A percentile compares a stretch with the other conserved stretches of the same genome.
phyloP scores from a whole-genome alignment of 495 filamentous ascomycete species.

The Letharia columbiana region DNA sequence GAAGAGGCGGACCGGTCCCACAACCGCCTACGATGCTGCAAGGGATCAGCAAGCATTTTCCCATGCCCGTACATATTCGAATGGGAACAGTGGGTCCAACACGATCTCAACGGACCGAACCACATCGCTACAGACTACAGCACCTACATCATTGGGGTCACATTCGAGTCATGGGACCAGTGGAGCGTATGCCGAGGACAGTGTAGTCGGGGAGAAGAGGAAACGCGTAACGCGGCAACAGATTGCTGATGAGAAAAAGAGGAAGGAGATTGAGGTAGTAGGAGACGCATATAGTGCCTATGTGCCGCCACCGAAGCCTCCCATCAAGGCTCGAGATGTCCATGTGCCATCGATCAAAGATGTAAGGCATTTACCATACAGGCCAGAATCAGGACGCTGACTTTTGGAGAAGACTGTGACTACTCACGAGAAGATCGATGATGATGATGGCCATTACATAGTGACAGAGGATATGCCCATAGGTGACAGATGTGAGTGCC shows the following conservation, averaged over 20 bases:
- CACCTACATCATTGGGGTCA: conserved; percentile 80
- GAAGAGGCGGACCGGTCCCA: conserved; percentile 53
- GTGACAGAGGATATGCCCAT: conserved; percentile 73
- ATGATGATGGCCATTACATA: conserved; percentile 95
- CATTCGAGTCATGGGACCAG: conserved; percentile 57
- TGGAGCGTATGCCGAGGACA: conserved; percentile 44
- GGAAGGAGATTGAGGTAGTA: conserved; percentile 56
- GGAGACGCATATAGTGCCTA: conserved; percentile 70
- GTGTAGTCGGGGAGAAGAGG: conserved; percentile 67
- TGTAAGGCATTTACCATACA: conserved; percentile 49
- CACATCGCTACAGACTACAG: conserved; percentile 78
- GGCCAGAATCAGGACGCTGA: conserved; percentile 19
- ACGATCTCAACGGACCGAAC: conserved; percentile 81
- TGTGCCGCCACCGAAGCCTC: conserved; percentile 73
- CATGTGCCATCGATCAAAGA: conserved; percentile 71
- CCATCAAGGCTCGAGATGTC: conserved; percentile 87
- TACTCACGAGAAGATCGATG: conserved; percentile 63
- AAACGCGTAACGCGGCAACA: conserved; percentile 72
- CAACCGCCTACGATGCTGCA: conserved; percentile 55
- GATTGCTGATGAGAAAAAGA: conserved; percentile 71
- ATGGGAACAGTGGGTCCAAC: conserved; percentile 55
- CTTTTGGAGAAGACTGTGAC: conserved; percentile 32
- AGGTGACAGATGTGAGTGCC: conserved; percentile 74
- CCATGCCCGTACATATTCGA: conserved; percentile 59
- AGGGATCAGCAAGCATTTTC: conserved; percentile 59